Evolutionary conservation across 768 basidiomycete genomes (phyloP), one percentile per base, ranked within the genome.

Genomic region (Sporobolomyces roseus): DNA sequence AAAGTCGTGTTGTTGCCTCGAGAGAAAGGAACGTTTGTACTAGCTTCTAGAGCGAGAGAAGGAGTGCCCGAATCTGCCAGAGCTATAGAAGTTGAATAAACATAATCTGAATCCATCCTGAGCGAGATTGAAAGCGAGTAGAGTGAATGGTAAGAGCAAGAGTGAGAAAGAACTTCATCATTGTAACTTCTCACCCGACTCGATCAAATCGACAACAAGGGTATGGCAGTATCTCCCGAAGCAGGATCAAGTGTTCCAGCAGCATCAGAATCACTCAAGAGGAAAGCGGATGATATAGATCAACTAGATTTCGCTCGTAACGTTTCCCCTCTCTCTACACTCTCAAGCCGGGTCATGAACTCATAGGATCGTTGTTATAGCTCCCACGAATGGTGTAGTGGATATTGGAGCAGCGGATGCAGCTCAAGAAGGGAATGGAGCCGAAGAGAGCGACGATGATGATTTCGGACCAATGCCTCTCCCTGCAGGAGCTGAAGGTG

Each of bases 381-480:
- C 61, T 35, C 60, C 63, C 2, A 3, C 49, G 41, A 58, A 65
- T 21, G 64, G 60, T 23, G 1, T 35, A 7, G 64, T 70, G 1
- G 68, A 70, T 23, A 17, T 62, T 21, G 64, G 63, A 7, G 63
- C 68, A 8, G 60, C 45, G 23, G 64, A 70, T 30, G 68, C 56
- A n/a, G 64, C 45, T 3, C 50, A 55, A 33, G 71, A 29, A 52
- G 77, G 78, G 13, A 82, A 82, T 3, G 81, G 83, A 9, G 81
- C 82, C n/a, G n/a, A n/a, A n/a, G n/a, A n/a, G n/a, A n/a, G n/a
- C 29, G 85, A 86, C 35, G 72, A 88, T 74, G 87, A 88, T 73
- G 91, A 93, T 75, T 83, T 92, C 46, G 90, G 90, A 9, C 91
- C 91, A 10, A 92, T 93, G 91, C 91, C 87, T 29, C 82, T 81